Evolutionary conservation across 306 rosid genomes (phyloP), one percentile per base, ranked within the genome.

Genomic region (Mimosa bimucronata): DNA sequence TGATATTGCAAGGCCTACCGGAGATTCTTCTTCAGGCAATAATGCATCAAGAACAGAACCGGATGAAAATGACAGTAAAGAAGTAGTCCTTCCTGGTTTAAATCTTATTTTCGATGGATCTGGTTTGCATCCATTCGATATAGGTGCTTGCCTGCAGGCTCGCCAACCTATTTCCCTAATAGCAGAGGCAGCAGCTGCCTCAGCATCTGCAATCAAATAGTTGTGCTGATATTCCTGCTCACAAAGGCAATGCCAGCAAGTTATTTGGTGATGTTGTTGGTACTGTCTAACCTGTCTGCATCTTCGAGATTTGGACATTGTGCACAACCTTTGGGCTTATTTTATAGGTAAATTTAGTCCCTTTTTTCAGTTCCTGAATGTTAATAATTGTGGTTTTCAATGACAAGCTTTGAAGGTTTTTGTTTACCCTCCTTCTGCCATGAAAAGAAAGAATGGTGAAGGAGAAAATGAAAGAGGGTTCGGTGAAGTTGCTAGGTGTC

Each of bases 121-220:
- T 25, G 88, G 84, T 87, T 85, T 95, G 88, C 97, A 87, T 82
- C 98, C 92, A 42, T 93, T 95, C 19, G 99, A 95, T 57, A 86
- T 95, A 74, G 90, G 97, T 71, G 99, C 98, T 84, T 95, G 99
- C 82, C 92, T 90, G 69, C 99, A 93, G 85, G 99, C 94, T 77
- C 93, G 97, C 79, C 99, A 89, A 79, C 92, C 94, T 26, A 89
- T 91, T 83, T 86, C 96, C 73, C 84, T 95, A 86, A 82, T 95
- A 89, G 82, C 91, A 26, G 98, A 95, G 73, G 99, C 99, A 57
- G 97, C 94, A 8, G 81, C 88, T 65, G 87, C 90, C 79, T 91
- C 98, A 44, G 87, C 94, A 80, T 79, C 86, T 64, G 53, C 88
- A 73, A 82, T 85, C 79, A 88, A 88, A 80, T 91, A 91, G 88